Percentiles rank a stretch among this genome's conserved stretches.
Conservation (phyloP, 2,329 filamentous ascomycete species). For the Monilinia fructicola region DNA sequence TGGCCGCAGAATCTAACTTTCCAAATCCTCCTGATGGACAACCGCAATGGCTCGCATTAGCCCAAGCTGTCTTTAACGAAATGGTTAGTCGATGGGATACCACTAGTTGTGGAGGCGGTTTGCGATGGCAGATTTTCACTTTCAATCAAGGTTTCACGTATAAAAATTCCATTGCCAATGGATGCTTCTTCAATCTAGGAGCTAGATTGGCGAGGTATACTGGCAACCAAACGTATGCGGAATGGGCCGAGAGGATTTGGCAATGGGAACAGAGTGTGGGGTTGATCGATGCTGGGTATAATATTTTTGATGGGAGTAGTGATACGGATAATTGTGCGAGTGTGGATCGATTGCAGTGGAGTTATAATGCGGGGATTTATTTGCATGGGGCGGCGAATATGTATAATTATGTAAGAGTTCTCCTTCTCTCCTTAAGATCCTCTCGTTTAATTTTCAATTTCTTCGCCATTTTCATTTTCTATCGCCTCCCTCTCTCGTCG, state of each 20-base stretch:
- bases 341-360: conserved; percentile 64
- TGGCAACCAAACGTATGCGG: conserved; percentile 70
- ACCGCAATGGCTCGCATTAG: conserved; percentile 68
- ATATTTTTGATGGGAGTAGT: conserved; percentile 61
- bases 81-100: conserved; percentile 72
- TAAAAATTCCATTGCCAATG: conserved; percentile 65
- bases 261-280: conserved; percentile 61
- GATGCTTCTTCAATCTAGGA: conserved; percentile 60
- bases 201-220: conserved; percentile 74
- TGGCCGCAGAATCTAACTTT: conserved; percentile 67
- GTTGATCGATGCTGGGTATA: conserved; percentile 56
- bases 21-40: conserved; percentile 51
- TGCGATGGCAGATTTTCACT: conserved; percentile 81
- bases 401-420: conserved; percentile 47
- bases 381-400: conserved; percentile 56
- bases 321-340: conserved; percentile 57
- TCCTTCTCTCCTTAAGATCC: conserved; percentile 5
- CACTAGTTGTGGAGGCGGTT: conserved; percentile 65
- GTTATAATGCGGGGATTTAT: conserved; percentile 68
- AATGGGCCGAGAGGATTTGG: conserved; percentile 76
- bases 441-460: background rate
- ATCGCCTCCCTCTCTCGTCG: background rate
- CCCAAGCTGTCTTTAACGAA: conserved; percentile 77
- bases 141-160: conserved; percentile 81
- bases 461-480: background rate